phyloP scores from a whole-genome alignment of 2,329 filamentous ascomycete species.

The Trichoderma sp. region DNA sequence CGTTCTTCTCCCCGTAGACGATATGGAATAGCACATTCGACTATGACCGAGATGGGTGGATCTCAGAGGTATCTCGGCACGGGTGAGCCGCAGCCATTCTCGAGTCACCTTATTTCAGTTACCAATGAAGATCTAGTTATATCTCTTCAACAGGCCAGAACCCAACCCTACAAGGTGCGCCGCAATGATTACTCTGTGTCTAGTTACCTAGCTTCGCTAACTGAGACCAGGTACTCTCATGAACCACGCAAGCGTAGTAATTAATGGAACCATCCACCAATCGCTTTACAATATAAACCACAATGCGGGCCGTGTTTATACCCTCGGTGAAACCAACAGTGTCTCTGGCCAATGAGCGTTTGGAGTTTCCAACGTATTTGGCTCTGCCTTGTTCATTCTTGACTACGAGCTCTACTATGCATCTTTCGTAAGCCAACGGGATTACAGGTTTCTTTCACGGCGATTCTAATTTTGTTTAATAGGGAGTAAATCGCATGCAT shows the following conservation, averaged over 20 bases:
- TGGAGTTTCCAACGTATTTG: conserved; percentile 14
- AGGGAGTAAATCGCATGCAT: conserved; percentile 14
- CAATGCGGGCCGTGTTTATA: conserved; percentile 3
- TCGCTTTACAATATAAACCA: conserved; percentile 8
- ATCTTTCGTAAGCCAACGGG: neutral
- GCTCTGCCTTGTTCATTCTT: conserved; percentile 11
- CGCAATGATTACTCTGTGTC: no score
- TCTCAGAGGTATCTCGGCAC: conserved; percentile 14
- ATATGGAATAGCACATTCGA: conserved; percentile 16
- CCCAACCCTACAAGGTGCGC: neutral
- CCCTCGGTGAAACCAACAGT: conserved; percentile 13
- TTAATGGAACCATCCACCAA: conserved; percentile 8
- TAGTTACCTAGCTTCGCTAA: neutral
- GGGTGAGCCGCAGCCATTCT: neutral
- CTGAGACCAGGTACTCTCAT: conserved; percentile 6
- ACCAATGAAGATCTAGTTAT: neutral
- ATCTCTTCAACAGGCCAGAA: neutral
- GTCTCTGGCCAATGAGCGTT: conserved; percentile 15
- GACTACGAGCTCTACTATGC: conserved; percentile 19
- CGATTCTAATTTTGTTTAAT: neutral
- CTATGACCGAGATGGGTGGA: conserved; percentile 14
- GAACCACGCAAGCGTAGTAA: conserved; percentile 14
- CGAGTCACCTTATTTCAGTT: neutral
- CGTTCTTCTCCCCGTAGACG: conserved; percentile 13
- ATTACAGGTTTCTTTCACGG: accelerated